Base-by-base conservation (phyloP, 106 monocot species). In the Phalaenopsis aphrodite region DNA sequence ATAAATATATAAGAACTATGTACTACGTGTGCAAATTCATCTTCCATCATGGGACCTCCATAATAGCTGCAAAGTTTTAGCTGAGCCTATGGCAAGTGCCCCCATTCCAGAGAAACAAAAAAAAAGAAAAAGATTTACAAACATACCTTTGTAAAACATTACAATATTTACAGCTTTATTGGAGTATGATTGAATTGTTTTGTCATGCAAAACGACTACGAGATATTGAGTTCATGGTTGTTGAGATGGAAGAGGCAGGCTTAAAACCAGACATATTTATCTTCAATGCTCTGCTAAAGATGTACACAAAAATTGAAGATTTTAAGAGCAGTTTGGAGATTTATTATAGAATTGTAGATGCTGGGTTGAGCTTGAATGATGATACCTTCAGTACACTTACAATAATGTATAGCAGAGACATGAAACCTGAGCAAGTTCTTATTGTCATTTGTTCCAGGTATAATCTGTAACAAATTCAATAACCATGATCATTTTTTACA, bases 351-450 rank as follows among this genome's bases (percentile, higher is more conserved):
- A 89, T 99, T 37, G 79, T 87, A 55, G 88, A 84, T 72, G 49
- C 78, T 42, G 91, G 88, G 17, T 81, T 93, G 57, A 79, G 82
- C 64, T 61, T 88, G 52, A 88, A 94, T 83, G 90, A 94, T 79
- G 92, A 94, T 79, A 95, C 98, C 7, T 99, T 88, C 55, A 91
- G 91, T 82, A 81, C 81, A 19, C 85, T 95, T 45, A 87, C 95
- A 78, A 77, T 91, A 52, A 93, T 95, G 92, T 95, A 99, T 47
- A 89, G 95, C 77, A 99, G 82, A 82, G 91, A 95, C 78, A 64
- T 75, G 79, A 92, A 85, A 83, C 95, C 98, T 17, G 95, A 94
- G 85, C 91, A 95, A 85, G 94, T 93, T 75, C 85, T 99, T 66
- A 87, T 86, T 81, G 78, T 97, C 55, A 30, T 30, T 30, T 30